Percentiles rank a stretch among this genome's conserved stretches.
These are phyloP conservation scores for Anisodus tanguticus DNA, from an alignment of 257 asterid genomes.

Conservation along the genomic window DNA sequence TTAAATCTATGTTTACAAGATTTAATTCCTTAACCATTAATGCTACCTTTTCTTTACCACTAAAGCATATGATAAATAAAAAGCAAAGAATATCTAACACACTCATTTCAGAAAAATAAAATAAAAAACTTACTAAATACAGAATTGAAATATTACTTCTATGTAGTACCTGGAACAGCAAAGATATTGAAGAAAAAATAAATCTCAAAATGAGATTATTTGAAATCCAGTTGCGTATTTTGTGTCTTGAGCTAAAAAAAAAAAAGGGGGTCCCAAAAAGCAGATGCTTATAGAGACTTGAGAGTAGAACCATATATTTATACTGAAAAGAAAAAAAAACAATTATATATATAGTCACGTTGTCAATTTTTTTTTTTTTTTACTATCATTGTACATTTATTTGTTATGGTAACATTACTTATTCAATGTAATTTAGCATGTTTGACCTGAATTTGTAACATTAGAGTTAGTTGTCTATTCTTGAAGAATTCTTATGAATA, in stretches of 20 bases:
- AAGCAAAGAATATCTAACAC: neutral
- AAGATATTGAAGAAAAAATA: neutral
- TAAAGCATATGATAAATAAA: neutral
- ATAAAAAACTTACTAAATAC: neutral
- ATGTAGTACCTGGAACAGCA: neutral
- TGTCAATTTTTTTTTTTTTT: neutral
- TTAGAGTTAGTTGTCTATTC: neutral
- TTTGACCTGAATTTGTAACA: constrained; percentile 1
- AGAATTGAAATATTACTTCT: neutral
- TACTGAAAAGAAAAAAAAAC: neutral
- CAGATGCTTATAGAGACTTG: neutral
- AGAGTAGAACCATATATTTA: neutral
- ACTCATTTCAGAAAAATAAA: neutral
- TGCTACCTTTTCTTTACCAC: neutral
- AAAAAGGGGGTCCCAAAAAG: neutral
- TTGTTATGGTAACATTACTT: neutral
- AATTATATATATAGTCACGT: neutral
- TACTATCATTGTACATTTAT: neutral
- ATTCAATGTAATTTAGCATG: neutral
- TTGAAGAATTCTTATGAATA: no score
- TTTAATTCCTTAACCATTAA: neutral
- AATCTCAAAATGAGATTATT: neutral
- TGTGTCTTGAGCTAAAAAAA: neutral
- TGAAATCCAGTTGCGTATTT: neutral
- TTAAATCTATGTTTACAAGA: no score